A percentile compares a stretch with the other conserved stretches of the same genome.
Conservation (phyloP, 768 basidiomycete species). For the Lactarius pseudohatsudake region DNA sequence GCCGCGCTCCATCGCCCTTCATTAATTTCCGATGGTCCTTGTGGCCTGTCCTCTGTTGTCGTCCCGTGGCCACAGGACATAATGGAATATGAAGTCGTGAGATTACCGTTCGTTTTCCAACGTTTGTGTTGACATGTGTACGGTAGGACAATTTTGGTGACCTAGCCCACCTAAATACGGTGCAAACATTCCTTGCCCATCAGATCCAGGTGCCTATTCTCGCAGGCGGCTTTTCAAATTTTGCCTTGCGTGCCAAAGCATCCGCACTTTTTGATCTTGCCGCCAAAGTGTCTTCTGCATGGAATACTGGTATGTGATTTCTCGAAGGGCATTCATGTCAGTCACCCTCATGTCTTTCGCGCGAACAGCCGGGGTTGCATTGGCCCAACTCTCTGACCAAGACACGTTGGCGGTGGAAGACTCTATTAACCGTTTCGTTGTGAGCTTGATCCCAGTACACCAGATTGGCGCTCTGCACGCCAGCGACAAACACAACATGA, state of each 20-base stretch:
- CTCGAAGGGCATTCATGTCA: constrained; percentile 22
- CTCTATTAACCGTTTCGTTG: constrained; percentile 59
- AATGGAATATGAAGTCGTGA: constrained; percentile 70
- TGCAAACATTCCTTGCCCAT: constrained; percentile 55
- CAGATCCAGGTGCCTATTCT: constrained; percentile 52
- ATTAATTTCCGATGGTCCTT: constrained; percentile 62
- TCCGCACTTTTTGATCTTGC: constrained; percentile 74
- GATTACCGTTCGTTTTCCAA: constrained; percentile 10
- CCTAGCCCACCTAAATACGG: constrained; percentile 54
- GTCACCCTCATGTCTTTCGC: not conserved
- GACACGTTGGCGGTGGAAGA: constrained; percentile 64
- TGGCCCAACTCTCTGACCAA: constrained; percentile 49
- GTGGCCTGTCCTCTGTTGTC: constrained; percentile 56
- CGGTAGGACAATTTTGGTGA: constrained; percentile 58
- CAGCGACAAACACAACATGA: constrained; percentile 58
- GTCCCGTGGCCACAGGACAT: constrained; percentile 78
- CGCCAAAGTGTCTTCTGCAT: constrained; percentile 56
- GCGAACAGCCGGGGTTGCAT: constrained; percentile 36
- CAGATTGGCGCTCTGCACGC: constrained; percentile 56
- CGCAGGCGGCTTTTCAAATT: constrained; percentile 56
- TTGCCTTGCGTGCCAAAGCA: constrained; percentile 70
- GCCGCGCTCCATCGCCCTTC: constrained; percentile 66
- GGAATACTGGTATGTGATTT: constrained; percentile 53
- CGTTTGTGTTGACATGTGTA: constrained; percentile 2
- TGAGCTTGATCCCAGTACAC: constrained; percentile 63